phyloP scores from a whole-genome alignment of 1,284 basidiomycete species.

The Xanthoconium separans region DNA sequence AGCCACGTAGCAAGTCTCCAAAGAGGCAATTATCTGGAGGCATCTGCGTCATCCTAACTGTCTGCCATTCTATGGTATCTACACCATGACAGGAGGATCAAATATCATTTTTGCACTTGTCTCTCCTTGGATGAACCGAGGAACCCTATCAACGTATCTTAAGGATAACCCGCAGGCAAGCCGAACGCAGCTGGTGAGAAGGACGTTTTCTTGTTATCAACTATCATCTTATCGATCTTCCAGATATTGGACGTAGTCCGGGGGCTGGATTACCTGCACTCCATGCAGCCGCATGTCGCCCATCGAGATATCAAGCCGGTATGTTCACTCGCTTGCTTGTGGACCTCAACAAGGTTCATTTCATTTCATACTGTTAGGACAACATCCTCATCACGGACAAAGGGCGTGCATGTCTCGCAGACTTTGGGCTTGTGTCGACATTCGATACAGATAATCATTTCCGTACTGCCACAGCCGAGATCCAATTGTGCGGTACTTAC shows the following conservation, averaged over 20 bases:
- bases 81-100: not conserved
- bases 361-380: constrained; percentile 10
- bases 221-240: not conserved
- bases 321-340: not conserved
- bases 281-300: constrained; percentile 25
- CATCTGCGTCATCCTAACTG: constrained; percentile 30
- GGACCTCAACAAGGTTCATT: not conserved
- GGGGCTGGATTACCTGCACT: constrained; percentile 28
- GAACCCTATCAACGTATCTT: constrained; percentile 26
- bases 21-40: constrained; percentile 29
- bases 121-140: constrained; percentile 33
- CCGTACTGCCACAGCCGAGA: constrained; percentile 9
- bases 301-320: constrained; percentile 32
- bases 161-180: constrained; percentile 8
- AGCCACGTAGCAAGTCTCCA: constrained; percentile 15
- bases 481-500: constrained; percentile 15
- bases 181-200: constrained; percentile 22
- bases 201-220: not conserved
- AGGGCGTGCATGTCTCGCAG: constrained; percentile 28
- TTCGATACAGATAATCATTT: constrained; percentile 21
- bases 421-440: constrained; percentile 27
- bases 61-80: constrained; percentile 27
- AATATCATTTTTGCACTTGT: constrained; percentile 15
- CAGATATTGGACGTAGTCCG: constrained; percentile 26
- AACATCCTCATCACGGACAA: constrained; percentile 28